These are phyloP conservation scores for Dothistroma pini DNA, from an alignment of 2,329 filamentous ascomycete genomes.

Conservation along the genomic window DNA sequence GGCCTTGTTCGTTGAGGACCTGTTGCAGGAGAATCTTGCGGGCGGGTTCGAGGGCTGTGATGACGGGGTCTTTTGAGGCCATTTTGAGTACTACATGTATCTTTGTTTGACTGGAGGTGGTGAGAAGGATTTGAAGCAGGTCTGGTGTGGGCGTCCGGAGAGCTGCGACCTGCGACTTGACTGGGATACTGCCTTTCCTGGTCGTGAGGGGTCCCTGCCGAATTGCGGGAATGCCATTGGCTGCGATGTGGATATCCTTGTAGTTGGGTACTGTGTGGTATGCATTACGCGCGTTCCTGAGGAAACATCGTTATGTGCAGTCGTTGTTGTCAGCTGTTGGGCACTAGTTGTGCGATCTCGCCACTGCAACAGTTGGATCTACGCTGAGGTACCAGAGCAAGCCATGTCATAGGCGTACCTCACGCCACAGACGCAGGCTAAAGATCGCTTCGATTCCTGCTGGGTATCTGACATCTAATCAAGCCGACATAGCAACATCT, in stretches of 20 bases:
- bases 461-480: neutral
- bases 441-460: neutral
- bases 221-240: neutral
- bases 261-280: neutral
- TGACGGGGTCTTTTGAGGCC: neutral
- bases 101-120: neutral
- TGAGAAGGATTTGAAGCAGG: neutral
- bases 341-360: neutral
- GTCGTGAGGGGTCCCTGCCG: neutral
- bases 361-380: neutral
- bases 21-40: constrained; percentile 2
- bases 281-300: neutral
- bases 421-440: neutral
- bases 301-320: neutral
- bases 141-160: neutral
- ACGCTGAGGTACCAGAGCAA: neutral
- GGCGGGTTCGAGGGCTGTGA: constrained; percentile 1
- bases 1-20: constrained; percentile 1
- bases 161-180: neutral
- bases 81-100: neutral
- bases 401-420: neutral
- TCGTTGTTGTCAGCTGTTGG: neutral
- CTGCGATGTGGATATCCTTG: neutral
- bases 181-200: neutral
- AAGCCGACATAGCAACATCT: neutral